Conservation (phyloP, 2,329 filamentous ascomycete genomes). For the Amauroascus verrucosus region DNA sequence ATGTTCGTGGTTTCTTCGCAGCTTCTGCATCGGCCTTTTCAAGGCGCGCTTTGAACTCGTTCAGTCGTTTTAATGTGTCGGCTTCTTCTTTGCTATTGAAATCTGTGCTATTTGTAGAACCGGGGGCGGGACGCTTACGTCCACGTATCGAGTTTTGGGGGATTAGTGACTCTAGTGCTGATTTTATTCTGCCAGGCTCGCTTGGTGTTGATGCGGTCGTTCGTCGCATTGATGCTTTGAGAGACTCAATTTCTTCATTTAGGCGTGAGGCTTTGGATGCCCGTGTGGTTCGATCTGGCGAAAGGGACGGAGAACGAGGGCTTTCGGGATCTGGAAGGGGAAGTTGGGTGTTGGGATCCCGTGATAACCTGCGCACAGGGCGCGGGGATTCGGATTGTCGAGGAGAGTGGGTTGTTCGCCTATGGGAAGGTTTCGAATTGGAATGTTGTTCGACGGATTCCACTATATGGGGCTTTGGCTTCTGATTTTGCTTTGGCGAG, state of each 20-base stretch:
- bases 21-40: conserved; percentile 35
- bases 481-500: conserved; percentile 13
- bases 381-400: conserved; percentile 23
- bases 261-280: conserved; percentile 33
- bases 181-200: conserved; percentile 33
- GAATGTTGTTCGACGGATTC: conserved; percentile 1
- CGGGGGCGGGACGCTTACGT: conserved; percentile 34
- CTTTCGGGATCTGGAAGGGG: conserved; percentile 38
- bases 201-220: conserved; percentile 23
- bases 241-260: conserved; percentile 37
- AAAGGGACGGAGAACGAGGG: conserved; percentile 27
- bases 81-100: conserved; percentile 40
- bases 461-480: conserved; percentile 2
- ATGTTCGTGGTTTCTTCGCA: conserved; percentile 12
- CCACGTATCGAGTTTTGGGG: conserved; percentile 39
- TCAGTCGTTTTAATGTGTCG: conserved; percentile 59
- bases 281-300: conserved; percentile 21
- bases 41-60: conserved; percentile 69
- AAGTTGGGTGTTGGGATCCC: conserved; percentile 36
- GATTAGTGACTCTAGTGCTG: conserved; percentile 40
- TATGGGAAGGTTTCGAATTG: conserved; percentile 15
- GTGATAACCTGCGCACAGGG: conserved; percentile 27
- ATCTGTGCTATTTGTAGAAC: conserved; percentile 26
- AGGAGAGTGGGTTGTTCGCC: conserved; percentile 29
- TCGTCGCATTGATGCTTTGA: conserved; percentile 42